Evolutionary conservation across 2,329 filamentous ascomycete genomes (phyloP), one percentile per base, ranked within the genome.

Genomic region (Sporothrix inflata): DNA sequence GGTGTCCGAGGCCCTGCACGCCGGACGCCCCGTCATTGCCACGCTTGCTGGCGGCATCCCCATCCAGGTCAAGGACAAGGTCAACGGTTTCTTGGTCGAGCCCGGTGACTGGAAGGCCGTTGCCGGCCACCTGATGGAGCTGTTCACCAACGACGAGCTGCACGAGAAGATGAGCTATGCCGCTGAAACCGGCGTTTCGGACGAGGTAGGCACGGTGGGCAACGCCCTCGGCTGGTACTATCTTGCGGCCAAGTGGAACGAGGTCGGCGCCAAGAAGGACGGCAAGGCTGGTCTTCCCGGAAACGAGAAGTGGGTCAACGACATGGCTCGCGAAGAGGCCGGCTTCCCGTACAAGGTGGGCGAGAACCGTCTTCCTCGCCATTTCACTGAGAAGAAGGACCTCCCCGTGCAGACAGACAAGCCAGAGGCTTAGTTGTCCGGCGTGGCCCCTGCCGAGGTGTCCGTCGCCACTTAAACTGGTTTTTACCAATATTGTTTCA

Each of bases 151-250:
- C 75, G 78, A 87, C 2, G 85, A 87, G 21, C 83, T 93, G 24
- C 92, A 93, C 79, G 80, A 86, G 68, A 84, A 84, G 72, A 93
- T 94, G 90, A 88, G 87, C 76, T 75, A 85, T 8, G 91, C 87
- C 75, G 92, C 92, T 0, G 82, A 82, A 49, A 83, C 80, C 0
- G 88, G 91, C 73, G 91, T 96, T 16, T 93, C 90, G 73, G 93
- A 96, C 78, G 93, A 96, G 79, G 92, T 95, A 0, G 89, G 91
- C 74, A 96, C 93, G 0, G 91, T 94, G 0, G 93, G 93, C 0
- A 94, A 94, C 79, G 90, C 90, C 1, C 82, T 95, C 14, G 85
- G 84, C 27, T 96, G 92, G 92, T 87, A 93, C 79, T 95, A 93
- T 79, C 84, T 96, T n/a, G 91, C 91, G 0, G 87, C 89, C 76